A percentile compares a stretch with the other conserved stretches of the same genome.
Evolutionary conservation across 2,329 filamentous ascomycete species (phyloP).

Genomic region (Escovopsis sp.): DNA sequence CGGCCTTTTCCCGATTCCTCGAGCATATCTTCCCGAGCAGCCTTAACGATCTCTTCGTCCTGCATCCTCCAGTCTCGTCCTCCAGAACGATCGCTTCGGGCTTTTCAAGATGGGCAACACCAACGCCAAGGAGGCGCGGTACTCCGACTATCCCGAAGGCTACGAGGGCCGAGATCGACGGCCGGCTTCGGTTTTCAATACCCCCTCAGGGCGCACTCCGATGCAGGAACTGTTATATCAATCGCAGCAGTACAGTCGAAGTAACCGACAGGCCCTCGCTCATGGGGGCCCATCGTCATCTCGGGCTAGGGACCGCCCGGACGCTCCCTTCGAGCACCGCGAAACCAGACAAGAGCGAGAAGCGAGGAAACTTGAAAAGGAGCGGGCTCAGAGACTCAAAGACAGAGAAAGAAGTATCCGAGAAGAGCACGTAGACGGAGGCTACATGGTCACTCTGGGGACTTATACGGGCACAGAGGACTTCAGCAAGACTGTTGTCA

Average conservation of each 20-base stretch:
- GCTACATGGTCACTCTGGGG: conserved; percentile 85
- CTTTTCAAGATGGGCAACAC: conserved; percentile 22
- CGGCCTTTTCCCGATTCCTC: background rate
- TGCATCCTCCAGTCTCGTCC: too few species aligned
- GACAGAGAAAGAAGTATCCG: conserved; percentile 82
- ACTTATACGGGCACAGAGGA: conserved; percentile 88
- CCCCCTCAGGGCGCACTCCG: too few species aligned
- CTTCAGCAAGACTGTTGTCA: conserved; percentile 76
- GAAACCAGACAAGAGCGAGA: conserved; percentile 90
- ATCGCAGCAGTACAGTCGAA: conserved; percentile 12
- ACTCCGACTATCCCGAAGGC: conserved; percentile 12
- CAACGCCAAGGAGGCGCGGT: conserved; percentile 25
- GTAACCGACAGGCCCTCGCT: conserved; percentile 31
- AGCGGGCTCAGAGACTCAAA: conserved; percentile 58
- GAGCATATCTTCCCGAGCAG: background rate
- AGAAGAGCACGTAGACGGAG: conserved; percentile 88
- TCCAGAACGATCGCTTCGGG: background rate
- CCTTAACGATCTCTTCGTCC: background rate
- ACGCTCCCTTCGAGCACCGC: conserved; percentile 46
- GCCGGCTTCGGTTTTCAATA: conserved; percentile 5
- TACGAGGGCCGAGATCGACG: conserved; percentile 10
- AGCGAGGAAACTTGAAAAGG: conserved; percentile 68
- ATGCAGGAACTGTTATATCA: too few species aligned
- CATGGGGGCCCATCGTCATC: conserved; percentile 28
- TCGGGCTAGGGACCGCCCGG: conserved; percentile 21